phyloP scores from a whole-genome alignment of 2,329 filamentous ascomycete genomes.

The Myriosclerotinia curreyana region DNA sequence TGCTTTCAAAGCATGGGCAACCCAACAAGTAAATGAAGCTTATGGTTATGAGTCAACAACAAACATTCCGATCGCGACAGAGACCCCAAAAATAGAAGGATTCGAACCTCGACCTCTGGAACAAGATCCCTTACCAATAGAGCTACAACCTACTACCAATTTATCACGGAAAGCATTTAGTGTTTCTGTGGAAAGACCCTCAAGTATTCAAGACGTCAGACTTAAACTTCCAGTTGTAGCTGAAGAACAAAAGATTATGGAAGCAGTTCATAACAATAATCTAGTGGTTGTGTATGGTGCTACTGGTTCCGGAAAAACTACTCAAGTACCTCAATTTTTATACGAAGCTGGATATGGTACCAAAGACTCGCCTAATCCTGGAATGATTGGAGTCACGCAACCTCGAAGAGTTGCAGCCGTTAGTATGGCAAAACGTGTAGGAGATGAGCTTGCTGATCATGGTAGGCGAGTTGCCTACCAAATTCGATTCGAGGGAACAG shows the following conservation, averaged over 20 bases:
- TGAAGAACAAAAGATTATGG: slow-evolving; percentile 97
- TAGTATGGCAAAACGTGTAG: slow-evolving; percentile 92
- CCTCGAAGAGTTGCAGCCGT: slow-evolving; percentile 92
- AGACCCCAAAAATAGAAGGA: slow-evolving; percentile 53
- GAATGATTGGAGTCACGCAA: slow-evolving; percentile 93
- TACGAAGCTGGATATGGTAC: slow-evolving; percentile 91
- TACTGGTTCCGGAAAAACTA: slow-evolving; percentile 96
- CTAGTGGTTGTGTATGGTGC: slow-evolving; percentile 90
- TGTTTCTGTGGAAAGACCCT: slow-evolving; percentile 65
- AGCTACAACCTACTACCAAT: slow-evolving; percentile 59
- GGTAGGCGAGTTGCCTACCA: slow-evolving; percentile 83
- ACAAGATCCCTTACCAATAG: slow-evolving; percentile 66
- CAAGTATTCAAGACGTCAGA: slow-evolving; percentile 74
- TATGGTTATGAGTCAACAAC: slow-evolving; percentile 60
- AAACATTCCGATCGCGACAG: slow-evolving; percentile 38
- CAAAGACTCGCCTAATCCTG: slow-evolving; percentile 72
- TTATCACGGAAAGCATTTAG: slow-evolving; percentile 70
- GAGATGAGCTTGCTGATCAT: slow-evolving; percentile 75
- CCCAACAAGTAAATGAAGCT: slow-evolving; percentile 78
- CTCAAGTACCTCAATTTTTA: slow-evolving; percentile 93
- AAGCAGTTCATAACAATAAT: slow-evolving; percentile 88
- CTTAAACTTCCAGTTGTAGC: slow-evolving; percentile 84
- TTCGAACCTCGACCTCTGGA: slow-evolving; percentile 68
- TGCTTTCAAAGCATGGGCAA: slow-evolving; percentile 93
- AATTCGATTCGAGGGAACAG: slow-evolving; percentile 89